Conservation (phyloP, 108 stramenopile species). For the Discostella stelligeroides region DNA sequence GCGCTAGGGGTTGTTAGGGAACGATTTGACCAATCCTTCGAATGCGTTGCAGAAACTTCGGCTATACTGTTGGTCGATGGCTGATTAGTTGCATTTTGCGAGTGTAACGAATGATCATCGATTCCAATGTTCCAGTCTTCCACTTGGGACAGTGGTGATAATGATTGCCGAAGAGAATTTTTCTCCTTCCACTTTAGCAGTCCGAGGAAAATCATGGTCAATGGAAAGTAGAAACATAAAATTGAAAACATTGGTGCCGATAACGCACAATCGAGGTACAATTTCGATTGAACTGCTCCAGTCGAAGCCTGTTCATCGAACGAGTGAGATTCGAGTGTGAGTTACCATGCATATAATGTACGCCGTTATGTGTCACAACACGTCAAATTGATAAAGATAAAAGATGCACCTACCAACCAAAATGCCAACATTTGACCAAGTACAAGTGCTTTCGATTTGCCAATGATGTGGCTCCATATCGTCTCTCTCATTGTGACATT, state of each 20-base stretch:
- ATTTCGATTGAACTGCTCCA: slow-evolving; percentile 55
- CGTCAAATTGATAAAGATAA: neutral
- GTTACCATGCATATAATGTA: too few relatives aligned
- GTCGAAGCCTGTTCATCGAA: slow-evolving; percentile 22
- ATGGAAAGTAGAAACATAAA: slow-evolving; percentile 52
- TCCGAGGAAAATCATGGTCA: slow-evolving; percentile 30
- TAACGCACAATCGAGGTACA: slow-evolving; percentile 61
- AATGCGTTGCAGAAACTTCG: too few relatives aligned
- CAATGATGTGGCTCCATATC: slow-evolving; percentile 18
- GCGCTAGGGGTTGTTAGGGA: neutral
- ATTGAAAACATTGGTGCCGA: slow-evolving; percentile 74
- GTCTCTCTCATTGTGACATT: slow-evolving; percentile 18
- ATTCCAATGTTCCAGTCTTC: neutral
- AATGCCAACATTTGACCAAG: slow-evolving; percentile 42
- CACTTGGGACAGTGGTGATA: neutral
- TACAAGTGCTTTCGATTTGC: slow-evolving; percentile 33
- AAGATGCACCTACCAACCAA: slow-evolving; percentile 24
- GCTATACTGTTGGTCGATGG: slow-evolving; percentile 6
- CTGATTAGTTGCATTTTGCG: neutral
- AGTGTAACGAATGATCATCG: neutral
- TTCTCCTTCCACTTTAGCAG: slow-evolving; percentile 20
- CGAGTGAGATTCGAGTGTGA: too few relatives aligned
- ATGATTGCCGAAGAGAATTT: slow-evolving; percentile 1
- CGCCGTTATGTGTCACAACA: too few relatives aligned
- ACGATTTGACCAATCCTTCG: too few relatives aligned